phyloP scores from a whole-genome alignment of 768 basidiomycete genomes.

The Wakefieldia striispora region DNA sequence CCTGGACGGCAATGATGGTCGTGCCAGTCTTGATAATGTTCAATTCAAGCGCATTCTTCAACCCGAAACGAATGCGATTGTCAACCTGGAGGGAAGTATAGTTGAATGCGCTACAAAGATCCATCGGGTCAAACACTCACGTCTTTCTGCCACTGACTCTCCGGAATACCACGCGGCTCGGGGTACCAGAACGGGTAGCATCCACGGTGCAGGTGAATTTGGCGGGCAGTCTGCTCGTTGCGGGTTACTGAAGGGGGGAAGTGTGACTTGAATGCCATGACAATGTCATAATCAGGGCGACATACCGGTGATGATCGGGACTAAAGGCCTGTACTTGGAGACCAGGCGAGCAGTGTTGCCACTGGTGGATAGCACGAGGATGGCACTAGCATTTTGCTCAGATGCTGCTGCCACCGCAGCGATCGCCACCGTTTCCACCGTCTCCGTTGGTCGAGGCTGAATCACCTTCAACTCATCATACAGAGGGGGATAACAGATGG shows the following conservation, averaged over 20 bases:
- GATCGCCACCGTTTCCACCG: constrained; percentile 93
- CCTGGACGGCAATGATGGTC: constrained; percentile 93
- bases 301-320: constrained; percentile 93
- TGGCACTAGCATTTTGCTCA: constrained; percentile 93
- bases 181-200: constrained; percentile 97
- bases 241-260: constrained; percentile 71
- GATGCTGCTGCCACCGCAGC: constrained; percentile 93
- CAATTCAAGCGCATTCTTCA: constrained; percentile 78
- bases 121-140: constrained; percentile 44
- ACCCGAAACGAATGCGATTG: constrained; percentile 86
- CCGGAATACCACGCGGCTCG: constrained; percentile 86
- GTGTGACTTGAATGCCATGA: constrained; percentile 4
- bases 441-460: constrained; percentile 86
- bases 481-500: constrained; percentile 92
- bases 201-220: constrained; percentile 95
- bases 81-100: constrained; percentile 56
- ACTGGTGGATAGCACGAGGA: constrained; percentile 94
- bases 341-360: constrained; percentile 94
- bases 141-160: constrained; percentile 96
- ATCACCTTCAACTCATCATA: constrained; percentile 84
- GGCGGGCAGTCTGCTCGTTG: constrained; percentile 92
- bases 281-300: background rate
- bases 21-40: constrained; percentile 86
- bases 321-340: constrained; percentile 92
- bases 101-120: constrained; percentile 4